Percentiles rank a stretch among this genome's conserved stretches.
Evolutionary conservation across 129 eudicot species (phyloP).

Genomic region (Pulicaria dysenterica): DNA sequence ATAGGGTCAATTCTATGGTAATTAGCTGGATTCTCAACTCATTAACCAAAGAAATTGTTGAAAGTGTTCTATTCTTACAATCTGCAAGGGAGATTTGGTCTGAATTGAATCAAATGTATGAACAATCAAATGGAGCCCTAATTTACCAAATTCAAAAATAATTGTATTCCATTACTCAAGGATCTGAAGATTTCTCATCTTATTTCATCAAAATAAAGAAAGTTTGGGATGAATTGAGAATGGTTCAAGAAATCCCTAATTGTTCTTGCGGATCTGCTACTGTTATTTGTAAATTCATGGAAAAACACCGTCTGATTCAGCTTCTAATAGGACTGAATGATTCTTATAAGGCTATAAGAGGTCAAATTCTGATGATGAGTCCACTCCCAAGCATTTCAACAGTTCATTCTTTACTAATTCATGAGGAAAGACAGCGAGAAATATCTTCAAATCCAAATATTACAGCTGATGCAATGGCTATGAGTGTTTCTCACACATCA

Average conservation of each 20-base stretch:
- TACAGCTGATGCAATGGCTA: background rate
- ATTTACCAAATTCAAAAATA: background rate
- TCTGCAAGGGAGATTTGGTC: no score
- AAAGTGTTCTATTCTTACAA: background rate
- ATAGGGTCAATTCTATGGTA: no score
- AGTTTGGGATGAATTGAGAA: background rate
- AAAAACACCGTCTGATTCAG: background rate
- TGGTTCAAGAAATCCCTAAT: background rate
- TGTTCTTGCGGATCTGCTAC: background rate
- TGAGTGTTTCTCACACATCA: background rate
- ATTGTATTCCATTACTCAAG: background rate
- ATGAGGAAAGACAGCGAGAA: background rate
- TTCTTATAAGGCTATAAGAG: no score
- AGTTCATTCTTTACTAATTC: background rate
- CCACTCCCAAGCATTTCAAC: background rate
- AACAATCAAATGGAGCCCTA: no score
- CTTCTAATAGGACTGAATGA: background rate
- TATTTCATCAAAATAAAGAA: background rate
- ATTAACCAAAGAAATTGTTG: no score
- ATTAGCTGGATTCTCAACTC: no score
- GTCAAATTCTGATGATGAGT: background rate
- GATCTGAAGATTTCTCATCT: background rate
- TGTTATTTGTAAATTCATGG: background rate
- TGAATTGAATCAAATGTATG: no score
- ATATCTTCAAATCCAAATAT: background rate